Percentiles rank a stretch among this genome's conserved stretches.
Conservation (phyloP, 257 asterid genomes). For the Apocynum venetum region DNA sequence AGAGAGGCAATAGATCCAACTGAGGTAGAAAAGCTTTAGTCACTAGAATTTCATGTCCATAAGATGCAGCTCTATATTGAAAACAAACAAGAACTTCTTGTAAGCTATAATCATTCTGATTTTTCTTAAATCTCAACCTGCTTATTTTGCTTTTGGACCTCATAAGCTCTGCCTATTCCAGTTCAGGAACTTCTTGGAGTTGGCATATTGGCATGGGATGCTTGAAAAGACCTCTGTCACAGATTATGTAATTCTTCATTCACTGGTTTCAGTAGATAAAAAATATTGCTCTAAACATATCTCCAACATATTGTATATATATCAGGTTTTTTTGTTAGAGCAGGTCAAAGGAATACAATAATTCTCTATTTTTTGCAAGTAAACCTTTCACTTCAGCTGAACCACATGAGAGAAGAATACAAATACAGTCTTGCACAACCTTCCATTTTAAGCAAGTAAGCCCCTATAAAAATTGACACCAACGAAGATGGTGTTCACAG, state of each 20-base stretch:
- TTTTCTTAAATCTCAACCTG: neutral
- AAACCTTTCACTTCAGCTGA: too few relatives aligned
- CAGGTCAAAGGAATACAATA: too few relatives aligned
- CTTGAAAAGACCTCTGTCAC: neutral
- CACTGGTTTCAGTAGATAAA: too few relatives aligned
- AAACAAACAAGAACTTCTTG: neutral
- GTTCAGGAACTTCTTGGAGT: neutral
- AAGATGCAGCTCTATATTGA: neutral
- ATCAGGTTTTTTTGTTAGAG: too few relatives aligned
- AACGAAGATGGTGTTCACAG: too few relatives aligned
- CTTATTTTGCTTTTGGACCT: neutral
- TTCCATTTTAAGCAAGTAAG: too few relatives aligned
- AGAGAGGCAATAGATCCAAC: conserved; percentile 36
- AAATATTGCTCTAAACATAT: too few relatives aligned
- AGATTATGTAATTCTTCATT: neutral
- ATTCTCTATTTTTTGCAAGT: too few relatives aligned
- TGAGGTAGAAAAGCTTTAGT: conserved; percentile 23
- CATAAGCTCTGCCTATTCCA: neutral
- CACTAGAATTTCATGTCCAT: neutral
- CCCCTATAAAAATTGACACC: too few relatives aligned
- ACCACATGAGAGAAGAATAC: too few relatives aligned
- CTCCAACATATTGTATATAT: too few relatives aligned
- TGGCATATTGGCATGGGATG: neutral
- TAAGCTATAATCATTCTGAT: neutral
- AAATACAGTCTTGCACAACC: too few relatives aligned